Evolutionary conservation across 1,284 basidiomycete species (phyloP), one percentile per base, ranked within the genome.

Genomic region (Rhodotorula sp.): DNA sequence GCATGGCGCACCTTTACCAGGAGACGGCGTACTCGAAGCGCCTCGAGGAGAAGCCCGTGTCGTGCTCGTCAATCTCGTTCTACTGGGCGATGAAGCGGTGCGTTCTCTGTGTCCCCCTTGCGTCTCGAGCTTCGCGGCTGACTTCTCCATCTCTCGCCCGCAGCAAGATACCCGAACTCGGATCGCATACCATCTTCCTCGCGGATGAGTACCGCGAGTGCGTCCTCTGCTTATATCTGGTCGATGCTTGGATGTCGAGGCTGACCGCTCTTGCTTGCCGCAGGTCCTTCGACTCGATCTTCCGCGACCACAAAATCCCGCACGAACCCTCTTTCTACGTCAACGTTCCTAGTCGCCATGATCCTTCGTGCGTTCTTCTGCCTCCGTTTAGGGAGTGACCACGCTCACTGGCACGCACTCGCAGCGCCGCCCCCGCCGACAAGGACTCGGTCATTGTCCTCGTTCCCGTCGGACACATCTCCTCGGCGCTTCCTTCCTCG

Each of bases 241-340:
- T 8, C 10, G 3, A 13, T 17, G 29, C 8, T 25, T 0, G 36
- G 6, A 8, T 15, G 1, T 29, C 29, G 17, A 1, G 9, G 9
- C 50, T 36, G n/a, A 41, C 53, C 21, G 0, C 7, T 3, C 36
- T 5, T 22, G 15, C 36, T 8, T 25, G 2, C 3, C 10, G 29
- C 48, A 73, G 74, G 53, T 76, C 76, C 76, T 86, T 86, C 76
- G 84, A 85, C 71, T 82, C 83, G 50, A 86, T 86, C 76, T 86
- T 86, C 79, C 80, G 83, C 61, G 78, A 82, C 13, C 83, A 84
- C 56, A 79, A 80, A 25, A 82, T 85, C 71, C 85, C 85, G 1
- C 75, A 81, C n/a, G 84, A 86, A 67, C 85, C 85, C 1, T 83
- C 82, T 21, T 86, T 86, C 80, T 86, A 86, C 79, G 84, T 86